Conservation (phyloP, 148 eudicot genomes). For the Bassia scoparia region DNA sequence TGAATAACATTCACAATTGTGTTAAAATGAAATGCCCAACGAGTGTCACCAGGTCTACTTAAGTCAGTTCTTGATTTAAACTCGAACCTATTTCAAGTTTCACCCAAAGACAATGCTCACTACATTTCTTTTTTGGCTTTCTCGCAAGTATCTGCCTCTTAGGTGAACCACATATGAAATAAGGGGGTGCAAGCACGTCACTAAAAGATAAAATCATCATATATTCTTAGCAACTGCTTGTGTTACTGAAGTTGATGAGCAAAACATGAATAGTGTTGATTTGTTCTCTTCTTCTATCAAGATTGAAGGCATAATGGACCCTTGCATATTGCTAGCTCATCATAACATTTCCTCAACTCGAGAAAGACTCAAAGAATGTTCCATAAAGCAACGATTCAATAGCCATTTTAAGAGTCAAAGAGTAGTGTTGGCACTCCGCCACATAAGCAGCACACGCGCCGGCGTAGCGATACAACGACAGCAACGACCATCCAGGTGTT, state of each 20-base stretch:
- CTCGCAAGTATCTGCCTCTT: background rate
- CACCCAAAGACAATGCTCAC: background rate
- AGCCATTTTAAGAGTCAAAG: background rate
- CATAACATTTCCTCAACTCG: background rate
- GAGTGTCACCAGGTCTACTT: conserved; percentile 9
- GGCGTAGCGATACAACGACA: too few species aligned
- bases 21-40: conserved; percentile 12
- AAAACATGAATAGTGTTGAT: too few species aligned
- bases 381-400: background rate
- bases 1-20: background rate
- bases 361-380: background rate
- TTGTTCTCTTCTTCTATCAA: background rate
- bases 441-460: too few species aligned
- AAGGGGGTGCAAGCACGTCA: background rate
- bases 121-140: background rate
- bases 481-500: too few species aligned
- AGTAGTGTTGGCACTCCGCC: too few species aligned
- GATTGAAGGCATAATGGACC: background rate
- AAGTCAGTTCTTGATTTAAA: conserved; percentile 8
- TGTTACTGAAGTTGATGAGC: too few species aligned
- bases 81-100: background rate
- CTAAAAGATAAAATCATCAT: background rate
- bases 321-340: background rate
- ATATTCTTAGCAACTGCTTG: background rate
- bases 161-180: background rate